Conservation (phyloP, 768 basidiomycete genomes). For the Fomitopsis serialis region DNA sequence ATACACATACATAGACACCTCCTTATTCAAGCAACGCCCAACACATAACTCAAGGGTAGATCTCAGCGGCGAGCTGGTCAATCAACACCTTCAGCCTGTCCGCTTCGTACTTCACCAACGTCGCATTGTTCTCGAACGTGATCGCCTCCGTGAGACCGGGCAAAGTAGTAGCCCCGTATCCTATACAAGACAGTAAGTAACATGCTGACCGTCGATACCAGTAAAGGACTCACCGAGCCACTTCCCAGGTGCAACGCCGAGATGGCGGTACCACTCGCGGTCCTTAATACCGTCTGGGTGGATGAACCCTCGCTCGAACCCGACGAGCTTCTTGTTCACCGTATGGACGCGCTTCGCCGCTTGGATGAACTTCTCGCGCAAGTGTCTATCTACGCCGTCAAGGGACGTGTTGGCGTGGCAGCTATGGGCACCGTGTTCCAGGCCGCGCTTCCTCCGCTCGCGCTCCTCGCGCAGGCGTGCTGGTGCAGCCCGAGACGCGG, state of each 20-base stretch:
- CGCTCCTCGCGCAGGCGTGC: slow-evolving; percentile 22
- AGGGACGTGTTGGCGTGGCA: not conserved
- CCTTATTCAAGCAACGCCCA: too few relatives aligned
- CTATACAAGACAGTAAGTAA: slow-evolving; percentile 29
- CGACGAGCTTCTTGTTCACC: slow-evolving; percentile 61
- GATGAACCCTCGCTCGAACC: slow-evolving; percentile 80
- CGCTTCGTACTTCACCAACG: slow-evolving; percentile 56
- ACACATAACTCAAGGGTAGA: slow-evolving; percentile 1
- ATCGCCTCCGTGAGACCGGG: slow-evolving; percentile 79
- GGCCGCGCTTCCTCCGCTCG: slow-evolving; percentile 4
- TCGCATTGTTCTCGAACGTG: slow-evolving; percentile 58
- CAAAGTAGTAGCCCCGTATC: slow-evolving; percentile 81
- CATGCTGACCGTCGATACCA: too few relatives aligned
- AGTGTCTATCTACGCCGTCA: not conserved
- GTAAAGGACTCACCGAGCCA: slow-evolving; percentile 76
- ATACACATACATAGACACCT: too few relatives aligned
- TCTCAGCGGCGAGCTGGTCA: slow-evolving; percentile 20
- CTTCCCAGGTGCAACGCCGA: slow-evolving; percentile 84
- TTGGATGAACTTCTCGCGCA: slow-evolving; percentile 40
- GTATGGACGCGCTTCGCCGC: slow-evolving; percentile 53
- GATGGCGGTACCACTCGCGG: slow-evolving; percentile 82
- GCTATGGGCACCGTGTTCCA: not conserved
- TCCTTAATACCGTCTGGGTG: slow-evolving; percentile 71
- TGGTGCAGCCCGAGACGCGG: slow-evolving; percentile 22
- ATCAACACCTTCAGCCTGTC: slow-evolving; percentile 49